Evolutionary conservation across 805 yeast genomes (phyloP).

Genomic region (Lachancea sp.): DNA sequence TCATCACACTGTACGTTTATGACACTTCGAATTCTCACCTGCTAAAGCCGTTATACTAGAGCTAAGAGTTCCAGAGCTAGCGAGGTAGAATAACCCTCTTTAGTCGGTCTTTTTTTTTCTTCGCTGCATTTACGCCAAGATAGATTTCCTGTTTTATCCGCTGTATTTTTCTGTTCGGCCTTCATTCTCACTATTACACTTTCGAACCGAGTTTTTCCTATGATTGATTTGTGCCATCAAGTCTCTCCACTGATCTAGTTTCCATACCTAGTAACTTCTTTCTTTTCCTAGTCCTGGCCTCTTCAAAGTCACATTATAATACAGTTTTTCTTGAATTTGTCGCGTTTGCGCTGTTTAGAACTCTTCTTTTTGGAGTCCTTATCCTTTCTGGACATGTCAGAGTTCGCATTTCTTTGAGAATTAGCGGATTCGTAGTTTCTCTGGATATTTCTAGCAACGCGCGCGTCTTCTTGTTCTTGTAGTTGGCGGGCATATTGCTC

Average conservation of each 20-base stretch:
- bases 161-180: too few species aligned
- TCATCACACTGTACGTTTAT: background rate
- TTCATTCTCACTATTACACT: too few species aligned
- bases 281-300: too few species aligned
- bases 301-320: constrained; percentile 13
- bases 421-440: constrained; percentile 22
- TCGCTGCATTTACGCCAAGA: too few species aligned
- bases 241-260: too few species aligned
- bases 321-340: constrained; percentile 15
- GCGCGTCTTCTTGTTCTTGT: constrained; percentile 54
- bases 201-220: too few species aligned
- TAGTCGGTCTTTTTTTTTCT: background rate
- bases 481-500: constrained; percentile 39
- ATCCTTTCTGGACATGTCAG: constrained; percentile 5
- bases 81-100: too few species aligned
- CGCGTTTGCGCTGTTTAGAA: constrained; percentile 11
- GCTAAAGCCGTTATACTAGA: background rate
- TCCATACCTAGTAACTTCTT: too few species aligned
- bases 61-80: too few species aligned
- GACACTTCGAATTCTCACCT: background rate
- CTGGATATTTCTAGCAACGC: constrained; percentile 43
- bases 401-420: constrained; percentile 7
- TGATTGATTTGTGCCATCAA: too few species aligned
- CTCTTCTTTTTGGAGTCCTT: constrained; percentile 9
- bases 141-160: too few species aligned